Conservation (phyloP, 108 stramenopile species). For the Cyclotella choctawhatcheeana region DNA sequence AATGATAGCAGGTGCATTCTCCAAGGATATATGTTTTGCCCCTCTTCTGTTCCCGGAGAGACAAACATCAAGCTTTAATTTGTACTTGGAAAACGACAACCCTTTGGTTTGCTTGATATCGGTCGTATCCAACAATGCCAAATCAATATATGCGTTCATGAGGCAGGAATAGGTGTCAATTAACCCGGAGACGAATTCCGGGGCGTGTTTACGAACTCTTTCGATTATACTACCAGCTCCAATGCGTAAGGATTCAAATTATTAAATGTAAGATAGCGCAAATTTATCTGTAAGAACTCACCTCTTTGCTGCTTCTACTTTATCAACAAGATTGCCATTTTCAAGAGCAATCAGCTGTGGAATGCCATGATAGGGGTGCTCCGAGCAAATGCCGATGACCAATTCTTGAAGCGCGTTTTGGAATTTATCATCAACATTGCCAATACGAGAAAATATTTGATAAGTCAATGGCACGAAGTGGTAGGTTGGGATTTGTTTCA, state of each 20-base stretch:
- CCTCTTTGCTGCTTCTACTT: constrained; percentile 61
- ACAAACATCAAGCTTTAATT: constrained; percentile 56
- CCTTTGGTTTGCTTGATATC: constrained; percentile 33
- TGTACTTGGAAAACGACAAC: constrained; percentile 38
- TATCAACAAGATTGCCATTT: constrained; percentile 69
- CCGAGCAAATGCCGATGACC: constrained; percentile 70
- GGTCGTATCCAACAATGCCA: constrained; percentile 57
- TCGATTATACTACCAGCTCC: constrained; percentile 57
- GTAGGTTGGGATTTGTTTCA: constrained; percentile 65
- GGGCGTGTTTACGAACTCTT: constrained; percentile 44
- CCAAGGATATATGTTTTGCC: constrained; percentile 14
- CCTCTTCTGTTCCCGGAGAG: constrained; percentile 52
- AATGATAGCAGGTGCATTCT: constrained; percentile 65
- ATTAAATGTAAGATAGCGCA: background rate
- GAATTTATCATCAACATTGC: constrained; percentile 45
- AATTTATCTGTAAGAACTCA: background rate
- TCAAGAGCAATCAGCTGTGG: constrained; percentile 77
- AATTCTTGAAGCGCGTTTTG: constrained; percentile 65
- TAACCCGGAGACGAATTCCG: constrained; percentile 54
- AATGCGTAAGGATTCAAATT: background rate
- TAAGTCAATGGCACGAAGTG: constrained; percentile 83
- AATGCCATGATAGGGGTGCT: constrained; percentile 90
- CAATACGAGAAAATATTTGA: constrained; percentile 89
- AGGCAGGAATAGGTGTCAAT: constrained; percentile 64
- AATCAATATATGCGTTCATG: constrained; percentile 65